Evolutionary conservation across 345 rosid genomes (phyloP).

Genomic region (Salix purpurea): DNA sequence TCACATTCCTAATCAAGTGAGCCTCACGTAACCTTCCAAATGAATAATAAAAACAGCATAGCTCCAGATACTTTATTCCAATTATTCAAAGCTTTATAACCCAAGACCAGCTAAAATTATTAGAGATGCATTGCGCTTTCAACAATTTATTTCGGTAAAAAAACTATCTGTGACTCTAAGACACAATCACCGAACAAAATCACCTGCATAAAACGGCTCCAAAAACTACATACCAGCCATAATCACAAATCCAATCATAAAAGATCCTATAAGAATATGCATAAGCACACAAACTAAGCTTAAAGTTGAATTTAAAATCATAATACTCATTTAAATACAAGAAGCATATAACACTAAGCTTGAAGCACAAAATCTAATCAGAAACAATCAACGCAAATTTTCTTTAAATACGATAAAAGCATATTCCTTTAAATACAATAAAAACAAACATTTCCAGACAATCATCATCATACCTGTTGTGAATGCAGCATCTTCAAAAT

Average conservation of each 20-base stretch:
- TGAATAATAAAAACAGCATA: too few relatives aligned
- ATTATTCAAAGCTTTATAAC: background rate
- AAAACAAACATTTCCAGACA: background rate
- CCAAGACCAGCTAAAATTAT: background rate
- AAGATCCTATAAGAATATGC: background rate
- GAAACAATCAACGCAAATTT: background rate
- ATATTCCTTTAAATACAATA: background rate
- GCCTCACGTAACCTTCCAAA: too few relatives aligned
- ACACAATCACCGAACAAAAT: background rate
- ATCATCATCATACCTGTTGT: slow-evolving; percentile 41
- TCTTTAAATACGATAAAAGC: background rate
- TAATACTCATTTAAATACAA: background rate
- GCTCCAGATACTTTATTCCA: background rate
- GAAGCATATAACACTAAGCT: background rate
- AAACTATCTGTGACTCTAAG: background rate
- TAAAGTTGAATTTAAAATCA: background rate
- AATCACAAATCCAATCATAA: background rate
- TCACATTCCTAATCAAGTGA: too few relatives aligned
- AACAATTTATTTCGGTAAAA: background rate
- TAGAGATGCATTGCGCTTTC: background rate
- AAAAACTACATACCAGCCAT: background rate
- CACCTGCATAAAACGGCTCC: background rate
- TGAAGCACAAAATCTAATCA: background rate
- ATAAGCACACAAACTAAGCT: background rate
- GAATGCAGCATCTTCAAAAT: slow-evolving; percentile 44